A percentile compares a stretch with the other conserved stretches of the same genome.
phyloP scores from a whole-genome alignment of 371 early-diverging fungal genomes.

The Rhizopus stolonifer region DNA sequence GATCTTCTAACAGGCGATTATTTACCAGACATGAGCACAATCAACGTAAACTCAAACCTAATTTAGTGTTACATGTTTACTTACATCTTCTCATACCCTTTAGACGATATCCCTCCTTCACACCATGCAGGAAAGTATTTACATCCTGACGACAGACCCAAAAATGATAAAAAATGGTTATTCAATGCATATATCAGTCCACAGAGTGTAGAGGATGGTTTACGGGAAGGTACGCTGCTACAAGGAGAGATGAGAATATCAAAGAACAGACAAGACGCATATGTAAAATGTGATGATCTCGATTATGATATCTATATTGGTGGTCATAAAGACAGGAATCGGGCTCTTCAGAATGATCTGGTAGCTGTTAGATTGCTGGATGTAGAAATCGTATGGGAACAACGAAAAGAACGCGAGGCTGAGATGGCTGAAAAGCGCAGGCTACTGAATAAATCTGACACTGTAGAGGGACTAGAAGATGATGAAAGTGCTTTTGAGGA shows the following conservation, averaged over 20 bases:
- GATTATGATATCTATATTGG: conserved; percentile 70
- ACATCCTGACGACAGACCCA: conserved; percentile 7
- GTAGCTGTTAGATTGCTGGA: conserved; percentile 72
- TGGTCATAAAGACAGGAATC: conserved; percentile 68
- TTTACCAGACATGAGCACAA: background rate
- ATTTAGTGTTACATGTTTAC: background rate
- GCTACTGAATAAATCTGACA: background rate
- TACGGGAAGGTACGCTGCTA: background rate
- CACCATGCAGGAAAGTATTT: background rate
- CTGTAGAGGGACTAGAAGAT: background rate
- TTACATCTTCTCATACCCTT: too few relatives aligned
- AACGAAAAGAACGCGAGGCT: conserved; percentile 40
- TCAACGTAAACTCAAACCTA: background rate
- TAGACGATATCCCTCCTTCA: background rate
- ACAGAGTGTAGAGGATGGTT: conserved; percentile 3
- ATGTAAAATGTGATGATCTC: conserved; percentile 67
- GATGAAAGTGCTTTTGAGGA: conserved; percentile 5
- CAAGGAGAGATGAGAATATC: conserved; percentile 75
- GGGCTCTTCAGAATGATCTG: conserved; percentile 79
- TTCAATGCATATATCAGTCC: conserved; percentile 4
- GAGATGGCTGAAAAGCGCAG: conserved; percentile 31
- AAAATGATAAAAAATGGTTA: background rate
- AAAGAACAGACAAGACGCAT: conserved; percentile 73
- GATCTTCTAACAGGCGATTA: background rate
- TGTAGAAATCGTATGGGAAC: conserved; percentile 48